phyloP scores from a whole-genome alignment of 2,329 filamentous ascomycete species.

The Nemania diffusa region DNA sequence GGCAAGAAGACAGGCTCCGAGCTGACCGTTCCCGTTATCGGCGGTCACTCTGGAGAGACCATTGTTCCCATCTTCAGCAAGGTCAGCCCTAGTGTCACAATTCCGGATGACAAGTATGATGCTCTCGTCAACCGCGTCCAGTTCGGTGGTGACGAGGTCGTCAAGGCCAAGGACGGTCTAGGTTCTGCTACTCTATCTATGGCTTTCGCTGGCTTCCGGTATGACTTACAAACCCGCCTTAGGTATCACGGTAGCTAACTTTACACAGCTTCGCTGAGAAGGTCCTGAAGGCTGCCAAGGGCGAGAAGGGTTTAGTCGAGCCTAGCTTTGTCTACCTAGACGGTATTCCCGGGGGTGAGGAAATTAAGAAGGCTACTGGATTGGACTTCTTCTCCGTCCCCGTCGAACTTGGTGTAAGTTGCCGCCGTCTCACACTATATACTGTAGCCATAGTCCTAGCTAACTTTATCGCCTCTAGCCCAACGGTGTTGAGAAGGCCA shows the following conservation, averaged over 20 bases:
- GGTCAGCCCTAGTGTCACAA: constrained; percentile 79
- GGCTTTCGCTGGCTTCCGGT: constrained; percentile 96
- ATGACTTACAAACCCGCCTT: constrained; percentile 46
- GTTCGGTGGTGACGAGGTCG: constrained; percentile 97
- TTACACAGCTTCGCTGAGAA: constrained; percentile 85
- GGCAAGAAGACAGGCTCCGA: constrained; percentile 86
- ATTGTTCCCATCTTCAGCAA: constrained; percentile 98
- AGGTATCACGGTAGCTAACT: constrained; percentile 29
- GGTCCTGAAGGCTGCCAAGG: constrained; percentile 86
- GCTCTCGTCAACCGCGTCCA: constrained; percentile 93
- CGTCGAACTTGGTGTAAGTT: constrained; percentile 90
- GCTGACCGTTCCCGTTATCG: constrained; percentile 89
- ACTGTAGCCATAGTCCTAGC: constrained; percentile 18
- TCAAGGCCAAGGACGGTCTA: constrained; percentile 92
- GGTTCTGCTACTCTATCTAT: constrained; percentile 93
- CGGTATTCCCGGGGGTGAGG: constrained; percentile 87
- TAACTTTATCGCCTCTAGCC: constrained; percentile 62
- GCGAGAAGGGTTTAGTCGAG: constrained; percentile 92
- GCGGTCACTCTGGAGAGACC: constrained; percentile 97
- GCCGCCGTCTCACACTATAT: neutral
- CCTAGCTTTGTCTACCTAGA: constrained; percentile 96
- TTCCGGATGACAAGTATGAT: constrained; percentile 90
- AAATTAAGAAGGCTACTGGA: constrained; percentile 83
- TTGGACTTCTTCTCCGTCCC: constrained; percentile 96
- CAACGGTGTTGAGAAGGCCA: constrained; percentile 85